Percentiles rank a stretch among this genome's conserved stretches.
Evolutionary conservation across 208 protist genomes (phyloP).

Genomic region (Crithidia brevicula): DNA sequence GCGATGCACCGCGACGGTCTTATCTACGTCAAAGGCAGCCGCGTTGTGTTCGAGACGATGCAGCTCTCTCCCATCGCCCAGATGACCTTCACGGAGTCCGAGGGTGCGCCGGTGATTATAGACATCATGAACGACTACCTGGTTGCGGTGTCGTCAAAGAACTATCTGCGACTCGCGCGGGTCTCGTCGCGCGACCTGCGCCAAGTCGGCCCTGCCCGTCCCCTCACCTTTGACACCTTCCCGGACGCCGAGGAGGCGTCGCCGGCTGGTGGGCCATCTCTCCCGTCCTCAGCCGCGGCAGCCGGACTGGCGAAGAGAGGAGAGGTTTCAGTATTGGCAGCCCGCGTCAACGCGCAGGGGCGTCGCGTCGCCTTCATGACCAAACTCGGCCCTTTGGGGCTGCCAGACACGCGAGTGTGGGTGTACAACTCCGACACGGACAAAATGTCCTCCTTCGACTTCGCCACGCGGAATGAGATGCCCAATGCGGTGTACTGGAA

Average conservation of each 20-base stretch:
- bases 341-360: constrained; percentile 85
- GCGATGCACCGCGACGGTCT: constrained; percentile 85
- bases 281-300: constrained; percentile 10
- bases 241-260: not conserved
- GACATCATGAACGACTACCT: constrained; percentile 93
- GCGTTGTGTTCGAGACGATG: constrained; percentile 80
- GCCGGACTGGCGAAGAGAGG: not conserved
- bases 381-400: constrained; percentile 39
- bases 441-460: constrained; percentile 81
- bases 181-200: constrained; percentile 73
- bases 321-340: constrained; percentile 53
- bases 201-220: constrained; percentile 70
- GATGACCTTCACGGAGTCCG: constrained; percentile 85
- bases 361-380: constrained; percentile 83
- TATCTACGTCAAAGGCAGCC: constrained; percentile 83
- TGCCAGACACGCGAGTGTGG: constrained; percentile 84
- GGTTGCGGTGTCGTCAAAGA: constrained; percentile 78
- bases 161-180: constrained; percentile 79
- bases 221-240: constrained; percentile 41
- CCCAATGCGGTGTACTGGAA: constrained; percentile 90
- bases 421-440: constrained; percentile 92
- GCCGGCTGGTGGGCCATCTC: not conserved
- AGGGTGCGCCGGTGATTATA: constrained; percentile 81
- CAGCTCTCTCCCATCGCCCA: constrained; percentile 80
- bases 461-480: constrained; percentile 66